Evolutionary conservation across 2,329 filamentous ascomycete species (phyloP), one percentile per base, ranked within the genome.

Genomic region (Verticillium albo-atrum): DNA sequence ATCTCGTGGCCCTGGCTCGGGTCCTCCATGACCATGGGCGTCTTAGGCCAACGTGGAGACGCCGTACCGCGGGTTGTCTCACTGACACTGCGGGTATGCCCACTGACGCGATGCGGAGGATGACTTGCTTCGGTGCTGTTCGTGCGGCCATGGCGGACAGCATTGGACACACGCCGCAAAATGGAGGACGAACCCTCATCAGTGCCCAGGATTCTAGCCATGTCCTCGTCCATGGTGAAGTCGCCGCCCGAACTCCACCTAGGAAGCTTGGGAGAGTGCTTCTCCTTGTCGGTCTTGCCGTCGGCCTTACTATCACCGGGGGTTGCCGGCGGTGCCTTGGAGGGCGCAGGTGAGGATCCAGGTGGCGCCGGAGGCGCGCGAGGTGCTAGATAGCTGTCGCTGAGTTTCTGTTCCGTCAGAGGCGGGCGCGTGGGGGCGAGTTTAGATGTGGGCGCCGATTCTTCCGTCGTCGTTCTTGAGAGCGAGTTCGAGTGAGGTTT

Each of bases 191-290:
- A 89, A 51, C 83, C 81, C 70, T 92, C 90, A 61, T 94, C 91
- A 23, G 86, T 88, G 47, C 87, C 89, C 61, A 97, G 80, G 60
- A 97, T 94, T 60, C 93, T 89, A 58, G 91, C 90, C 86, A 97
- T 92, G 70, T 98, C 95, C 73, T 97, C 93, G 65, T 98, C 94
- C 88, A 97, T 87, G 61, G 90, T 95, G 69, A 97, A 95, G 65
- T 96, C 92, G 58, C 88, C 91, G 57, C 91, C 91, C 51, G 85
- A 83, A 73, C 89, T 96, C 85, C 85, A 91, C 68, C 88, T 82
- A 64, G 89, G 85, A 63, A 91, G 77, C 67, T 87, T 87, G 10
- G 89, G 87, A 10, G 89, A 90, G 42, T 74, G 73, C 65, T 85
- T 83, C 61, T 75, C 42, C 20, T 47, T 47, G 70, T 67, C 42